These are phyloP conservation scores for Mortierella claussenii DNA, from an alignment of 192 early-diverging fungal species.

Conservation along the genomic window DNA sequence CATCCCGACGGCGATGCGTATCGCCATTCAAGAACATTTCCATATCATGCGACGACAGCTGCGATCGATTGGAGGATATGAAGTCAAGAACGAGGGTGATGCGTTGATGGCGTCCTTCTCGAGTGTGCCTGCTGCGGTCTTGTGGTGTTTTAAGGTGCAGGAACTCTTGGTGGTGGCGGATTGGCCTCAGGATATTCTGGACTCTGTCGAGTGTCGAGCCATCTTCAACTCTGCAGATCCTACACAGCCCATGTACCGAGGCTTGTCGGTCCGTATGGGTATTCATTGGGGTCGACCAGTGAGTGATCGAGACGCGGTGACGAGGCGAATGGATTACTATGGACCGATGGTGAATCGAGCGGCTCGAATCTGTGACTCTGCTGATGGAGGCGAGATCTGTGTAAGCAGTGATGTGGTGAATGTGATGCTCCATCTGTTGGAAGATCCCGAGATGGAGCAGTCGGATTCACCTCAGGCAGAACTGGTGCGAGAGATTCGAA, in stretches of 20 bases:
- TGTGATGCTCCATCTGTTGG: slow-evolving; percentile 32
- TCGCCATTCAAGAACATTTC: slow-evolving; percentile 89
- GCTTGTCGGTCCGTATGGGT: slow-evolving; percentile 92
- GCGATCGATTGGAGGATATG: slow-evolving; percentile 87
- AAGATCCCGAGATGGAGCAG: slow-evolving; percentile 30
- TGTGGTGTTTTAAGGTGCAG: slow-evolving; percentile 92
- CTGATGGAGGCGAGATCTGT: slow-evolving; percentile 92
- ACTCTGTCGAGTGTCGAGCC: slow-evolving; percentile 77
- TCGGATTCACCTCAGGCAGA: slow-evolving; percentile 35
- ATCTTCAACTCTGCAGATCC: slow-evolving; percentile 70
- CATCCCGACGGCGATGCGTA: slow-evolving; percentile 82
- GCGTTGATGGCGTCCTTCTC: slow-evolving; percentile 95
- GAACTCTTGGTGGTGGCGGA: slow-evolving; percentile 81
- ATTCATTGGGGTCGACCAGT: slow-evolving; percentile 91
- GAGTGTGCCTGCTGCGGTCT: slow-evolving; percentile 78
- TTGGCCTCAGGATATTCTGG: slow-evolving; percentile 89
- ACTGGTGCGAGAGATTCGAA: slow-evolving; percentile 61
- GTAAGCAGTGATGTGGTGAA: slow-evolving; percentile 82
- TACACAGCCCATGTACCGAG: slow-evolving; percentile 78
- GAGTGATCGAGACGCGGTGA: slow-evolving; percentile 89
- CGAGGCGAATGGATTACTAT: slow-evolving; percentile 96
- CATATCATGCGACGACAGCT: slow-evolving; percentile 83
- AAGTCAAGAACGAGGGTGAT: slow-evolving; percentile 96
- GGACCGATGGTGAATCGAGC: slow-evolving; percentile 94
- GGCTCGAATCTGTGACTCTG: slow-evolving; percentile 81